Percentiles rank a stretch among this genome's conserved stretches.
These are phyloP conservation scores for Apiotrichum siamense DNA, from an alignment of 1,284 basidiomycete genomes.

Conservation along the genomic window DNA sequence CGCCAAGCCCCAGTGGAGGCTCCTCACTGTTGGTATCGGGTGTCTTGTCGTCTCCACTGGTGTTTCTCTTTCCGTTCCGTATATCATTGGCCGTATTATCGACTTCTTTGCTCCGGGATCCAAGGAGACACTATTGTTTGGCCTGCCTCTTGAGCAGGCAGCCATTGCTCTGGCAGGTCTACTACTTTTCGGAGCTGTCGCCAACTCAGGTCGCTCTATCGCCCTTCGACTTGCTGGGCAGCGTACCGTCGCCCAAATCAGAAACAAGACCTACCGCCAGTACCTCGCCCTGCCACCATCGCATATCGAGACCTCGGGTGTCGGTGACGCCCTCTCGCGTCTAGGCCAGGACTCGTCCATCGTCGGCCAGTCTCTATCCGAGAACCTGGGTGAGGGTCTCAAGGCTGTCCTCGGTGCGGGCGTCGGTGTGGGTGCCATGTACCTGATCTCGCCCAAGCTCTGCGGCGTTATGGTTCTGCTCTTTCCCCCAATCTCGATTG, in stretches of 20 bases:
- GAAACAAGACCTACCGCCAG: conserved; percentile 44
- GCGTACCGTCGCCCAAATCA: conserved; percentile 40
- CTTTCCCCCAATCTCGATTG: conserved; percentile 45
- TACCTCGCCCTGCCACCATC: conserved; percentile 43
- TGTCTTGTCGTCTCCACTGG: conserved; percentile 39
- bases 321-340: conserved; percentile 44
- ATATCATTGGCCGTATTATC: conserved; percentile 44
- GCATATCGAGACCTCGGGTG: conserved; percentile 42
- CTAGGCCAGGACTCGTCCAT: conserved; percentile 45
- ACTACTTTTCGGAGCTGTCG: conserved; percentile 38
- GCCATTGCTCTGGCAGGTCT: conserved; percentile 27
- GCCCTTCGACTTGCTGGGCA: conserved; percentile 41
- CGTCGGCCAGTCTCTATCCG: conserved; percentile 40
- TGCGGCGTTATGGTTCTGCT: conserved; percentile 42
- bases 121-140: conserved; percentile 36
- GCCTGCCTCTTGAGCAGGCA: conserved; percentile 40
- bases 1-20: conserved; percentile 42
- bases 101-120: conserved; percentile 45
- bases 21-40: conserved; percentile 33
- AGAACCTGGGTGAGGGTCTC: conserved; percentile 45
- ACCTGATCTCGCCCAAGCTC: conserved; percentile 42
- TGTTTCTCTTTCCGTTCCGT: conserved; percentile 39
- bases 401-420: conserved; percentile 42
- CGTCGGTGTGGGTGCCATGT: conserved; percentile 44
- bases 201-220: conserved; percentile 40